Base-by-base conservation (phyloP, 1,139 yeast genomes). In the Taphrina communis region DNA sequence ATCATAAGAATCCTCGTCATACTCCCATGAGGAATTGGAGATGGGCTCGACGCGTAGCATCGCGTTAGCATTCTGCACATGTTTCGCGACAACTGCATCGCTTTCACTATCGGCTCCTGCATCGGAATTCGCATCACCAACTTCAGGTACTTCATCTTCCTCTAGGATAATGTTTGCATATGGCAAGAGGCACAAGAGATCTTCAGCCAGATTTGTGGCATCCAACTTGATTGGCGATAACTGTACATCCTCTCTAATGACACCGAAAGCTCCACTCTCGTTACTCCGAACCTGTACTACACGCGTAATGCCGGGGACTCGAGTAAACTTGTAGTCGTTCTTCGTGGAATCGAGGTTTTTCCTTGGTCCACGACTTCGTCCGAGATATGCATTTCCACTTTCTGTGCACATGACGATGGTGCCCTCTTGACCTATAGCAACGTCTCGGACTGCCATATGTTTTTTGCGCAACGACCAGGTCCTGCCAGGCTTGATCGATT, bases 361-460 rank as follows among this genome's bases (percentile, higher is more conserved):
- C 76, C 77, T 7, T 42, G 68, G 41, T 70, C 70, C 66, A 1
- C 75, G 79, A 78, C 70, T 76, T 82, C 74, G 76, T 80, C 76
- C 80, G 77, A 72, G 70, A 76, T 77, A 90, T 0, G 85, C 89
- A 11, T 87, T 82, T 0, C 97, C 97, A 69, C 86, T 85, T 48
- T 82, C 78, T 0, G 95, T 88, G 72, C 90, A 85, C 0, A 91
- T 76, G 0, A 90, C 80, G 0, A 90, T 77, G 0, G 90, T 85
- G 0, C 96, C 96, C 74, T 88, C 90, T 38, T 79, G 81, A 0
- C 89, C 84, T 57, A 88, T 82, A 75, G 87, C 94, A 52, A 89
- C 83, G 77, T 90, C 96, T 1, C 82, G 78, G 60, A 77, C 81
- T 2, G 73, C 74, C 70, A 77, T 67, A 60, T 74, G 75, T 21